These are phyloP conservation scores for Incumbomyces lentus DNA, from an alignment of 2,329 filamentous ascomycete species.

Conservation along the genomic window DNA sequence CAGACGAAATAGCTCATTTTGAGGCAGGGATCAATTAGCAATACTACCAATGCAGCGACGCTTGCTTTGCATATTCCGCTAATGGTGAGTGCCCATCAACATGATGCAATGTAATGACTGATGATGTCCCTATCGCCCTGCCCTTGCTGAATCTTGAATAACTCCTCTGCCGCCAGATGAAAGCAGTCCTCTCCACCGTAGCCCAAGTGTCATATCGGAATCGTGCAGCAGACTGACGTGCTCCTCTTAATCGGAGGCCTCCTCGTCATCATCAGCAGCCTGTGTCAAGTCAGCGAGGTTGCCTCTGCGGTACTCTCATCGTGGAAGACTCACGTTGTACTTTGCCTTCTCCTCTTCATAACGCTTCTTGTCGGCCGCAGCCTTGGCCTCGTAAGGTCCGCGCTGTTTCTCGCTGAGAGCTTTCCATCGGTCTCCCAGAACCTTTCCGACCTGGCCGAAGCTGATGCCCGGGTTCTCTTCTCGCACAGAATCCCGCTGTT, in stretches of 20 bases:
- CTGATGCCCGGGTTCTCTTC: conserved; percentile 97
- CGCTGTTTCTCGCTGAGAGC: conserved; percentile 86
- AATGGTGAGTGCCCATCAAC: no score
- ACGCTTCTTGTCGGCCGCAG: conserved; percentile 93
- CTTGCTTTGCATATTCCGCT: no score
- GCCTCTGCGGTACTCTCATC: neutral
- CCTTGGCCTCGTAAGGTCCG: conserved; percentile 90
- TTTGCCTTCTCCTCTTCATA: conserved; percentile 96
- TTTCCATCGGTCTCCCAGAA: conserved; percentile 99
- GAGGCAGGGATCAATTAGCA: no score
- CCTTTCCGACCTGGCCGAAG: conserved; percentile 96
- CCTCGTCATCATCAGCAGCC: conserved; percentile 49
- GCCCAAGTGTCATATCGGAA: conserved; percentile 2
- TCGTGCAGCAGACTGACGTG: neutral
- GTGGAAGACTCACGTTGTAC: conserved; percentile 57
- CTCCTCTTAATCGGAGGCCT: conserved; percentile 14
- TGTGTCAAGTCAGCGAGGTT: conserved; percentile 22
- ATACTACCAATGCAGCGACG: no score
- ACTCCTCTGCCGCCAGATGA: neutral
- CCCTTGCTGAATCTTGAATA: neutral
- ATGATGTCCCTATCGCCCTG: no score
- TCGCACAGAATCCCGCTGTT: conserved; percentile 95
- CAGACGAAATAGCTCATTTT: no score
- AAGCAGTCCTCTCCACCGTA: neutral
- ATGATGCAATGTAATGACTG: no score